Evolutionary conservation across 805 yeast species (phyloP), one percentile per base, ranked within the genome.

Genomic region (Candida xiaguanensis): DNA sequence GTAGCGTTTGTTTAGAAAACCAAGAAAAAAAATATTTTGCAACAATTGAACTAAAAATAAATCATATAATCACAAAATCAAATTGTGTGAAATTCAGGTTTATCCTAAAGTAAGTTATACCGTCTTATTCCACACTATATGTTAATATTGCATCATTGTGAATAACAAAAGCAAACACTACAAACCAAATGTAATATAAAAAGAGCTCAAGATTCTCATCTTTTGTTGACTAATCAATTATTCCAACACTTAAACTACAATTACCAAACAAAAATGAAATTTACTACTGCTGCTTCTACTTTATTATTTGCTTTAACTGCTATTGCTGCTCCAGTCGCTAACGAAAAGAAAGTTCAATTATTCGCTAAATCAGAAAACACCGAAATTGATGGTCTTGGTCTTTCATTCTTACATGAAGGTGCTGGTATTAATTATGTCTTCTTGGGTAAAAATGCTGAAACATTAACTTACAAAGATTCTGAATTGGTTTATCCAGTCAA

Each of bases 371-470:
- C 70, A 24, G 50, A 46, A 31, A 41, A 59, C 40, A n/a, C 52
- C 4, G 43, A 39, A 5, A 35, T 67, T 36, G 42, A 63, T 41
- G 65, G 62, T 29, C 40, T 52, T 14, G 61, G 57, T 30, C 39
- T 66, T 30, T 42, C 51, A 31, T 42, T 59, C 25, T 42, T 41
- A 28, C 76, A 70, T 48, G 71, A 65, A 49, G 75, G 75, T 47
- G 76, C 75, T 35, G 75, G 65, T 40, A 50, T 65, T 41, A 54
- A 60, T 55, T 72, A 68, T 53, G 47, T 65, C 28, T 60, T 63
- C 53, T 43, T 63, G 31, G 26, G 30, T 24, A 11, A 19, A 33
- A 19, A 24, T 23, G 36, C 36, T 18, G 27, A 23, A 23, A 16
- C 20, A 4, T 33, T 33, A 22, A 19, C 17, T 17, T 31, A 20